Evolutionary conservation across 768 basidiomycete genomes (phyloP).

Genomic region (Podaxis carcinomalis): DNA sequence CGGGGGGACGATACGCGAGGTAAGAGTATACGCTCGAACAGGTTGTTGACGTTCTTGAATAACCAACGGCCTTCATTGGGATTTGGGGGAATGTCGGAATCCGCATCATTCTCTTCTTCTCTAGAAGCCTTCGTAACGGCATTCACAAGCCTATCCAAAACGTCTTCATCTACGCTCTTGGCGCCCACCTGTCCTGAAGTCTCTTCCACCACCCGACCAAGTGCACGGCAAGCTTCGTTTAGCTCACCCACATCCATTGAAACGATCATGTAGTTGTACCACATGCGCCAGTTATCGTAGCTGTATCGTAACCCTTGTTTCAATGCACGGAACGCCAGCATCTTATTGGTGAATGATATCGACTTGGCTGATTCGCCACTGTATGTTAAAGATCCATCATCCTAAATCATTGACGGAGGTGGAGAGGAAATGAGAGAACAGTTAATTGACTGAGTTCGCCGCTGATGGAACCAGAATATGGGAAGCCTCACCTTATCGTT

Average conservation of each 20-base stretch:
- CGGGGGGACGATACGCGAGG: conserved; percentile 76
- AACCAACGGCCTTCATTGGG: conserved; percentile 69
- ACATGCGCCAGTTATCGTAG: conserved; percentile 96
- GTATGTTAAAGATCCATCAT: conserved; percentile 1
- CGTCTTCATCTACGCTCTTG: conserved; percentile 75
- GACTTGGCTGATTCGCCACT: conserved; percentile 23
- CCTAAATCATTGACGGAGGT: neutral
- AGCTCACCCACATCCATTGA: conserved; percentile 92
- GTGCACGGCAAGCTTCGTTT: conserved; percentile 79
- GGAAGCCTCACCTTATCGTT: conserved; percentile 23
- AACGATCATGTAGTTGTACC: conserved; percentile 96
- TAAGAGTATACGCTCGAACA: conserved; percentile 77
- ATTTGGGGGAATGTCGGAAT: conserved; percentile 27
- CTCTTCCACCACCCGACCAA: conserved; percentile 77
- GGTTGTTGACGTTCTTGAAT: conserved; percentile 56
- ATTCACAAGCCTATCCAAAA: conserved; percentile 84
- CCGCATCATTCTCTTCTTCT: conserved; percentile 24
- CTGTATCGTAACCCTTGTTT: conserved; percentile 81
- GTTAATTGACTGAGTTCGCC: conserved; percentile 3
- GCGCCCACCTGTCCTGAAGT: conserved; percentile 48
- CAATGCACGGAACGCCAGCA: conserved; percentile 89
- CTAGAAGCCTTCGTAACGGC: conserved; percentile 64
- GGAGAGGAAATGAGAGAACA: neutral
- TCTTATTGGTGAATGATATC: conserved; percentile 69
- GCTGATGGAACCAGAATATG: neutral